Evolutionary conservation across 2,329 filamentous ascomycete species (phyloP), one percentile per base, ranked within the genome.

Genomic region (Exophiala sp.): DNA sequence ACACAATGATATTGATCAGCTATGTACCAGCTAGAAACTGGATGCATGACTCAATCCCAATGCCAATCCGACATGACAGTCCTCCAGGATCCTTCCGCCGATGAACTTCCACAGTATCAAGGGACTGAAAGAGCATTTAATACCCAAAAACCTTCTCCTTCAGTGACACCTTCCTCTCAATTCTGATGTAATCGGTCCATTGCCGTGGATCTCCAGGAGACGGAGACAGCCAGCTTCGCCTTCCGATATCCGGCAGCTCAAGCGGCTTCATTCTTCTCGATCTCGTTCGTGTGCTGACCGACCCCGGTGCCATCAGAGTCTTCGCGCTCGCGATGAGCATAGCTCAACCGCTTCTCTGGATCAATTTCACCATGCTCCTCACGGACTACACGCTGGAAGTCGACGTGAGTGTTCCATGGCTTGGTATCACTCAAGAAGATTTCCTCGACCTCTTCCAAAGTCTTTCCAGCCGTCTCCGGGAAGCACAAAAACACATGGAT

Each of bases 381-480:
- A 12, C 53, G 41, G 20, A 24, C 35, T 29, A 54, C 41, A 20
- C 52, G 50, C 8, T 59, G 41, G 42, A 56, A 59, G 41, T 58
- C 47, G 47, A 58, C 51, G 16, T 52, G 51, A 16, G 55, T 58
- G 16, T 55, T 50, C 55, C 55, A 58, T 18, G 55, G 40, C 44
- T 58, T 58, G 21, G 52, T 29, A 18, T 38, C 38, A 12, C 49
- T 56, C 8, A 43, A 9, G 40, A 58, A 58, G 8, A 58, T 42
- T 35, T 55, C 52, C 14, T 58, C 55, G 14, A 90, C 85, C 66
- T 91, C 87, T 65, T 91, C 88, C 1, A 91, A 80, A 0, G 86
- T 87, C 70, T 84, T 88, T 10, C 86, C 86, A 36, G 83, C 81
- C 0, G 87, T 90, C 70, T 89, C 81, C 0, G 85, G 86, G 62